Evolutionary conservation across 2,329 filamentous ascomycete genomes (phyloP).

Genomic region (Trichophyton mentagrophytes): DNA sequence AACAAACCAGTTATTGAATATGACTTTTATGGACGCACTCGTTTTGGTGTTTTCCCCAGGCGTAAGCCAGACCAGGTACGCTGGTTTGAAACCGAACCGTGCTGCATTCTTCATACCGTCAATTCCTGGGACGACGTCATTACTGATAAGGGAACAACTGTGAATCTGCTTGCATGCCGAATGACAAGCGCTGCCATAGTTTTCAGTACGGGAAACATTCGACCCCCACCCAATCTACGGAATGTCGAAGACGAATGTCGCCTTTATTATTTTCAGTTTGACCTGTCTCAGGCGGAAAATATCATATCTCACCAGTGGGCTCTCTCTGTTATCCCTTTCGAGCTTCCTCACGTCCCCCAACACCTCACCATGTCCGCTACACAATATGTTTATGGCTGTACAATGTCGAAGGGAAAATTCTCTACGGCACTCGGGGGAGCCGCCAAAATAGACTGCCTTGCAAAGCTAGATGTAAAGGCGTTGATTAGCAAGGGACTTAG

Average conservation of each 20-base stretch:
- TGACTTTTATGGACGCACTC: constrained; percentile 35
- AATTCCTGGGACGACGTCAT: constrained; percentile 52
- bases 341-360: constrained; percentile 51
- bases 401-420: neutral
- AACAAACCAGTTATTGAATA: constrained; percentile 41
- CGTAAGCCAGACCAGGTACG: constrained; percentile 43
- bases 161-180: constrained; percentile 55
- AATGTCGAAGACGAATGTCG: constrained; percentile 51
- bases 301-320: constrained; percentile 51
- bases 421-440: neutral
- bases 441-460: neutral
- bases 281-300: constrained; percentile 25
- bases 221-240: constrained; percentile 31
- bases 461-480: constrained; percentile 18
- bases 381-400: constrained; percentile 53
- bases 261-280: constrained; percentile 56
- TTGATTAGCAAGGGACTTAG: constrained; percentile 44
- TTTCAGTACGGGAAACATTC: constrained; percentile 52
- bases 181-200: constrained; percentile 53
- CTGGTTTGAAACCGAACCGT: constrained; percentile 57
- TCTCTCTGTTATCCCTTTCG: constrained; percentile 51
- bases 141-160: constrained; percentile 24
- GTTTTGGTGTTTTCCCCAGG: constrained; percentile 57
- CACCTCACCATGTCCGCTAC: constrained; percentile 44
- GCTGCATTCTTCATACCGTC: constrained; percentile 59